Evolutionary conservation across 2,329 filamentous ascomycete genomes (phyloP), one percentile per base, ranked within the genome.

Genomic region (Neonectria sp.): DNA sequence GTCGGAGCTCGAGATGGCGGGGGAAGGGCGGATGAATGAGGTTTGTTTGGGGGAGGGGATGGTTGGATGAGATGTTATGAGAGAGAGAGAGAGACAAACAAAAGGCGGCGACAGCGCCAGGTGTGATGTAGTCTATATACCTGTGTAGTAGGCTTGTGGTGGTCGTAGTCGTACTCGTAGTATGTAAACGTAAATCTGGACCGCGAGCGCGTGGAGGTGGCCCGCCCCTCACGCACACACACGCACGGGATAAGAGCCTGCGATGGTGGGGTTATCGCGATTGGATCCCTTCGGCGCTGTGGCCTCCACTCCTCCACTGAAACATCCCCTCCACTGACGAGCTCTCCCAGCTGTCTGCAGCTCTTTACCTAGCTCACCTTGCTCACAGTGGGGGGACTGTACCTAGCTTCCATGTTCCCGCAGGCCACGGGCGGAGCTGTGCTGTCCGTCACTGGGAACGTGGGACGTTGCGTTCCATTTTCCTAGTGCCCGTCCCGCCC

Each of bases 241-340:
- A 51, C 46, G 24, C 51, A 53, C 51, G 51, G 51, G 51, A 53
- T 53, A 53, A 53, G 51, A 53, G 21, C 31, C 31, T 53, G 29
- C 51, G 31, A 33, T 53, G 51, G 51, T 53, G 51, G 51, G 51
- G 51, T 53, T 53, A 35, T 33, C n/a, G 51, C 51, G 51, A 53
- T 53, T 53, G 51, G 51, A 31, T 35, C 51, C 31, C 29, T 52
- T 52, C 17, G 9, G 29, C 31, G 49, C 27, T 8, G 27, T 13
- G 29, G 49, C 29, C 49, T 27, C 49, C 49, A 52, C 49, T 33
- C 49, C 49, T 52, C 31, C 24, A 52, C 29, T 52, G 27, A 45
- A 45, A 45, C 40, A 29, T 24, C 49, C 49, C 15, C 49, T 12
- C 17, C 27, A 17, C 25, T 17, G 27, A 17, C 25, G 48, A 52